Evolutionary conservation across 768 basidiomycete genomes (phyloP).

Genomic region (Boletus reticulatus): DNA sequence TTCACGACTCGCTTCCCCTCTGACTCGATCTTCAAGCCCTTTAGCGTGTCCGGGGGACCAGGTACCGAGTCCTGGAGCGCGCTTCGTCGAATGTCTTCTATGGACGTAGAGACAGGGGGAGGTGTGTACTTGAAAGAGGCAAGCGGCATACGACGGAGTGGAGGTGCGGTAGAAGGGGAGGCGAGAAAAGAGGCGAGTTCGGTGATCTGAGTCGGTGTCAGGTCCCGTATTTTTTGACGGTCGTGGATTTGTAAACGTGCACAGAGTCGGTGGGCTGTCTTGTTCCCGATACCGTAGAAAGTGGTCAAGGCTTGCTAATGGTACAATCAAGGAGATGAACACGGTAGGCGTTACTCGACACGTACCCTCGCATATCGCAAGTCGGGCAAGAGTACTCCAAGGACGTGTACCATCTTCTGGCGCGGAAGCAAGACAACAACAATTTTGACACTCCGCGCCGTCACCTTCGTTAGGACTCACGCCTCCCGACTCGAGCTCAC

Average conservation of each 20-base stretch:
- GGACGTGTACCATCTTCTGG: conserved; percentile 72
- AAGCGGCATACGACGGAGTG: conserved; percentile 65
- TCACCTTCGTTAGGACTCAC: not conserved
- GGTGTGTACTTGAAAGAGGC: conserved; percentile 53
- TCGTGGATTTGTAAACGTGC: conserved; percentile 93
- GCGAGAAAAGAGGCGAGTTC: conserved; percentile 93
- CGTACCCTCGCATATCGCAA: conserved; percentile 72
- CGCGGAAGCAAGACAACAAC: not conserved
- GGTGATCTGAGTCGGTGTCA: conserved; percentile 86
- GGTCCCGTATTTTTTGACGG: conserved; percentile 72
- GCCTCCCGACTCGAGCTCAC: conserved; percentile 1
- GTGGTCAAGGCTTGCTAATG: conserved; percentile 81
- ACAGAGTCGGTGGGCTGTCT: conserved; percentile 77
- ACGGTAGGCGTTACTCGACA: not conserved
- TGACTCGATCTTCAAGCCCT: conserved; percentile 79
- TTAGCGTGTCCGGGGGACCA: conserved; percentile 58
- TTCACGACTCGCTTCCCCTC: conserved; percentile 79
- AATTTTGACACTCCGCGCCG: conserved; percentile 27
- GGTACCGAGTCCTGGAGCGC: conserved; percentile 35
- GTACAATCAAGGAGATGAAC: not conserved
- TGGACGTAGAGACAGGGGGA: conserved; percentile 38
- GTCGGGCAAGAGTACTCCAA: conserved; percentile 82
- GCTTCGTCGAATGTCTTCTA: conserved; percentile 27
- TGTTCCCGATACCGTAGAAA: conserved; percentile 85
- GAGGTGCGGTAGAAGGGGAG: conserved; percentile 73